A percentile compares a stretch with the other conserved stretches of the same genome.
phyloP scores from a whole-genome alignment of 495 filamentous ascomycete species.

The Tuber indicum region DNA sequence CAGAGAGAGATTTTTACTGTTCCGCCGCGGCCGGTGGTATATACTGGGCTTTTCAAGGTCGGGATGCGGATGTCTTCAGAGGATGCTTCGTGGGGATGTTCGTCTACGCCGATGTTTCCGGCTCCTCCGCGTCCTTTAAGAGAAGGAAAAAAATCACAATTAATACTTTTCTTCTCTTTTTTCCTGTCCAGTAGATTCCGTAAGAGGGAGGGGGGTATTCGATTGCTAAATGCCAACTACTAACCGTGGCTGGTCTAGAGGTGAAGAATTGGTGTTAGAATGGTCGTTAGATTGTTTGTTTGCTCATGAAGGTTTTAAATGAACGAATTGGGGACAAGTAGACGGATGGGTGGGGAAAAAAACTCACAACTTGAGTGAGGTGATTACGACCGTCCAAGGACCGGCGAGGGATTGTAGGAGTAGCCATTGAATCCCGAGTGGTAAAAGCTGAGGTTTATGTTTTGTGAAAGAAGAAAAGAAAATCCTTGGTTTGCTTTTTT shows the following conservation, averaged over 20 bases:
- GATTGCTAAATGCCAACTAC: not conserved
- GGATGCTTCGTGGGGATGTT: conserved; percentile 47
- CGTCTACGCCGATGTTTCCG: conserved; percentile 67
- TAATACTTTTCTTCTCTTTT: not conserved
- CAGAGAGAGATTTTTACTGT: conserved; percentile 30
- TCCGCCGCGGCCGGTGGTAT: conserved; percentile 73
- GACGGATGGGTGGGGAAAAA: not conserved
- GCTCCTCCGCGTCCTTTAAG: conserved; percentile 51
- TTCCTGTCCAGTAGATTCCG: not conserved
- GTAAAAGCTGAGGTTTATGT: not conserved
- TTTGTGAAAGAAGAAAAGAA: not conserved
- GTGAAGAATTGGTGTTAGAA: not conserved
- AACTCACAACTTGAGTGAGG: not conserved
- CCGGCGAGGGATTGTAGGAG: not conserved
- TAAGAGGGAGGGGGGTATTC: not conserved
- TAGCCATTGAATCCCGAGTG: not conserved
- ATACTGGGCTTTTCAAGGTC: conserved; percentile 69
- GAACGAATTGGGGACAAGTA: not conserved
- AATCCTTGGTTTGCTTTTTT: not conserved
- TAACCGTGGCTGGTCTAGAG: not conserved
- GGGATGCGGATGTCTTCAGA: conserved; percentile 68
- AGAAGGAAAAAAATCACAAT: not conserved
- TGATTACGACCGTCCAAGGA: not conserved
- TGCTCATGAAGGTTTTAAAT: not conserved
- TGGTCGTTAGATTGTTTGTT: not conserved